phyloP scores from a whole-genome alignment of 331 rosid genomes.

The Acacia pycnantha region DNA sequence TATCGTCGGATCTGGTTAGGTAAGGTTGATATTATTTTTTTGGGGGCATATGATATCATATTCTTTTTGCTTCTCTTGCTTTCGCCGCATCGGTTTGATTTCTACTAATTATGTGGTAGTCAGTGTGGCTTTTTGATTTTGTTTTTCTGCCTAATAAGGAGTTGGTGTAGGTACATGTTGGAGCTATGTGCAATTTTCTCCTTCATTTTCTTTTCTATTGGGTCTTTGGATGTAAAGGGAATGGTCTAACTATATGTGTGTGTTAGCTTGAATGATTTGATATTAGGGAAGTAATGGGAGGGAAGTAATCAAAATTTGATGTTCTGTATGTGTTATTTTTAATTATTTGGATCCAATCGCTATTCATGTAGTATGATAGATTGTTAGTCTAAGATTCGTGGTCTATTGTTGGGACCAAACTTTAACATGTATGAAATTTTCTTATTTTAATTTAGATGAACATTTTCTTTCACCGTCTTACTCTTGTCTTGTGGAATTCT shows the following conservation, averaged over 20 bases:
- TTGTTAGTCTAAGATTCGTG: not conserved
- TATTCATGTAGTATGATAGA: not conserved
- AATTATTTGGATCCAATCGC: not conserved
- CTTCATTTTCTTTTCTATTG: not conserved
- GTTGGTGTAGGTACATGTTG: not conserved
- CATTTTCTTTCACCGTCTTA: not conserved
- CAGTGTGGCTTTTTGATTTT: not conserved
- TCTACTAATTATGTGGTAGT: not conserved
- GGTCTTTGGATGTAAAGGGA: not conserved
- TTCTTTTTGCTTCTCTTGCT: not conserved
- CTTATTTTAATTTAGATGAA: not conserved
- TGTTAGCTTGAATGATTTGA: not conserved
- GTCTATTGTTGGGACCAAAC: not conserved
- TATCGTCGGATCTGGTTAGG: conserved; percentile 75
- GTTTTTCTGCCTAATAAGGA: not conserved
- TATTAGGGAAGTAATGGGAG: not conserved
- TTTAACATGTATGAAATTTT: not conserved
- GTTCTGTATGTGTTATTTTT: not conserved
- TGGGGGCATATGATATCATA: not conserved
- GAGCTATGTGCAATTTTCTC: not conserved
- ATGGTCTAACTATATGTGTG: not conserved
- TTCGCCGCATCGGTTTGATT: not conserved
- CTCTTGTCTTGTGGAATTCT: not conserved
- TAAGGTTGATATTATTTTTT: not conserved
- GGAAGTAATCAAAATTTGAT: not conserved